Evolutionary conservation across 768 basidiomycete species (phyloP), one percentile per base, ranked within the genome.

Genomic region (Sarcodon aspratus): DNA sequence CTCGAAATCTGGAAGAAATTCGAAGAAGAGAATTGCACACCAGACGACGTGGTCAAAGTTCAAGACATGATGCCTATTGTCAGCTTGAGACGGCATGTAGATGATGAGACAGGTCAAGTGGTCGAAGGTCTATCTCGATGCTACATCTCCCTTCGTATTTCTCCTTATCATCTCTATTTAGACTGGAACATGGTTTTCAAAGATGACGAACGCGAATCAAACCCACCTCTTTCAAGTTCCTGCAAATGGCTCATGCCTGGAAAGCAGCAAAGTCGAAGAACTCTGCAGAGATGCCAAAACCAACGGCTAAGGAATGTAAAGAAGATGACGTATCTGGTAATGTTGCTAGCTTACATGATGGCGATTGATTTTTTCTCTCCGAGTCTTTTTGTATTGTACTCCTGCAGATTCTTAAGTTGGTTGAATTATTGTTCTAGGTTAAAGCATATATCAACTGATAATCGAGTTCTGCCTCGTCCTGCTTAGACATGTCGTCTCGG

Each of bases 151-250:
- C 44, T 12, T 21, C 15, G 35, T 21, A 35, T 31, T 33, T 35
- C 36, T 37, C 34, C 11, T 18, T 13, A 12, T 36, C 45, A 31
- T 48, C 33, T 36, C 34, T 55, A 17, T 54, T 15, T 5, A 93
- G 94, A 95, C 58, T 95, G 87, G 82, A 93, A 95, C 59, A 79
- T 94, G 59, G 82, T 94, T 17, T 98, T 97, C 64, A 82, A 92
- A 27, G 95, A 97, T 70, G 95, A 98, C 74, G 92, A 96, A 59
- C 76, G 84, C 47, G 94, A 95, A 59, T 79, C 85, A 42, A 95
- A 96, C 90, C 94, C 0, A 83, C 90, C 0, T 79, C 89, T 0
- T 95, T 93, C 82, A 95, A 93, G 59, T 93, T 98, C 73, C 70
- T 97, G 61, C 85, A 94, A 62, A 90, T 87, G 74, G 95, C 95